Evolutionary conservation across 129 eudicot species (phyloP).

Genomic region (Flaveria brownii): DNA sequence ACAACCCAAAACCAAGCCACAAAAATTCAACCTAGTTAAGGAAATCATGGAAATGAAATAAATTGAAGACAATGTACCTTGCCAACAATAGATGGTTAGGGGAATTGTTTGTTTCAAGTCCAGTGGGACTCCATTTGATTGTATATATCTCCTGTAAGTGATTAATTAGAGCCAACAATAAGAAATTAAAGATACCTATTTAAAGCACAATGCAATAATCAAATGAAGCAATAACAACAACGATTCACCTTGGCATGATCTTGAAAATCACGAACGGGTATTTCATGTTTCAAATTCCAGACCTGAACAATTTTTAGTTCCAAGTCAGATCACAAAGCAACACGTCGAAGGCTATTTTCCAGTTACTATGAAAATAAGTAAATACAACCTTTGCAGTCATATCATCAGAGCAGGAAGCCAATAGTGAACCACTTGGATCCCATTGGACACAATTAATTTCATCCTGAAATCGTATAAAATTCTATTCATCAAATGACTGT

Average conservation of each 20-base stretch:
- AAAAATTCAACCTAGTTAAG: background rate
- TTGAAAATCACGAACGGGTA: slow-evolving; percentile 46
- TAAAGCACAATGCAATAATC: background rate
- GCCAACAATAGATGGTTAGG: slow-evolving; percentile 52
- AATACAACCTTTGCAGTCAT: slow-evolving; percentile 50
- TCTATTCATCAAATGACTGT: slow-evolving; percentile 8
- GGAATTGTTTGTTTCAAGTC: slow-evolving; percentile 57
- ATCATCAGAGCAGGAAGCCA: slow-evolving; percentile 75
- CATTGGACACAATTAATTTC: slow-evolving; percentile 70
- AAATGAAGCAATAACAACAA: background rate
- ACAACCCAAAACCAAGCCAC: background rate
- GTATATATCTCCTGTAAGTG: slow-evolving; percentile 45
- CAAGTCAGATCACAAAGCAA: background rate
- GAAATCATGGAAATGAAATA: slow-evolving; percentile 4
- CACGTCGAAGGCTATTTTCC: background rate
- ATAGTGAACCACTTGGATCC: slow-evolving; percentile 57
- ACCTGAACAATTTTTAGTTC: slow-evolving; percentile 42
- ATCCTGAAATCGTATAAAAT: slow-evolving; percentile 42
- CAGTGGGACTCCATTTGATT: slow-evolving; percentile 64
- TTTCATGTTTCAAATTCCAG: slow-evolving; percentile 57
- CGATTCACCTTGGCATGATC: slow-evolving; percentile 52
- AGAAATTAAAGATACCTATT: background rate
- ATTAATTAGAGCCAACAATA: background rate
- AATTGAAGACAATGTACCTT: slow-evolving; percentile 38
- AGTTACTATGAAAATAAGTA: background rate